Base-by-base conservation (phyloP, 306 rosid genomes). In the Vigna nakashimae region DNA sequence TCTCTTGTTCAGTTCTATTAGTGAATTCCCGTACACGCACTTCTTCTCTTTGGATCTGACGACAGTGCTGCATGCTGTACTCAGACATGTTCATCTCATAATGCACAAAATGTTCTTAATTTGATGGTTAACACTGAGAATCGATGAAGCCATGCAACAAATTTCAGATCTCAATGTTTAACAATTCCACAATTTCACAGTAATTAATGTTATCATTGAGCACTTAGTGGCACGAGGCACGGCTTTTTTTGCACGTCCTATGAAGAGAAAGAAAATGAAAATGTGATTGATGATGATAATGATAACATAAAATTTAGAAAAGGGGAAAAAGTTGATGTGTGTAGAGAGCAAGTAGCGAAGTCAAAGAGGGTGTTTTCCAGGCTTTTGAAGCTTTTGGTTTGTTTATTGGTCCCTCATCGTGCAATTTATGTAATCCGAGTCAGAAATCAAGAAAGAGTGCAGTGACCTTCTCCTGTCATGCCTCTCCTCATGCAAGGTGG, bases 341-440 rank as follows among this genome's bases (percentile, higher is more conserved):
- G 67, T 65, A 64, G 26, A 75, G 63, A 73, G 30, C 74, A 59
- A 48, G 20, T 48, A 53, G 52, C 20, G 1, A 74, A 76, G 88
- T 88, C 90, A 88, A 86, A 82, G 82, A 64, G 83, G 79, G 86
- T 76, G 34, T 42, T 28, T 71, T 64, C 43, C 17, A 38, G 1
- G 45, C 81, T 46, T 86, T 80, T 71, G 42, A 59, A 59, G 20
- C 67, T 15, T 58, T 58, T 58, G 38, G 69, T 28, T 80, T 30
- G 16, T 80, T 53, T 62, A 60, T 43, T 71, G 75, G 85, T 60
- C 79, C 79, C 68, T 71, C 9, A 57, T 78, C 11, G 52, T 80
- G 59, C 65, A 22, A 57, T 82, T 12, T 58, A 82, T 85, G 82
- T 55, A 40, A 75, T 84, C 83, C 18, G 80, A 80, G 83, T 77